Evolutionary conservation across 208 protist genomes (phyloP), one percentile per base, ranked within the genome.

Genomic region (Acanthamoeba lugdunensis): DNA sequence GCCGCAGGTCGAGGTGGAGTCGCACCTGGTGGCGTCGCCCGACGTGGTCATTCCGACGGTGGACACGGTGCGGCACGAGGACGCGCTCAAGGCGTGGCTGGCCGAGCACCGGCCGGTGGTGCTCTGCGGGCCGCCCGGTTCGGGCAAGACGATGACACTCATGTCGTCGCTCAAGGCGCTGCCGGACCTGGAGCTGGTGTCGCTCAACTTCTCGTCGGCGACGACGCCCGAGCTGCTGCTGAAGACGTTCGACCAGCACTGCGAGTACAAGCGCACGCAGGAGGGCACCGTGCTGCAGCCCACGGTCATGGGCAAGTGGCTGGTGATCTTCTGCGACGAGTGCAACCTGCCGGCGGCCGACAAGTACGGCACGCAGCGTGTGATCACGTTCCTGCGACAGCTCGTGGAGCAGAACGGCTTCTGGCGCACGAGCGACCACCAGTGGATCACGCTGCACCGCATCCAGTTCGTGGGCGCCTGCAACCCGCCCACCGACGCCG

Each of bases 261-360:
- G 99, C 95, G 97, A 97, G 21, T 97, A 98, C 69, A 96, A 97
- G 85, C 97, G 98, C 91, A 99, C 98, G 21, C 96, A 97, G 58
- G 69, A 85, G 56, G 98, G 98, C 6, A 96, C 97, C 65, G 97
- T 99, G 16, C 96, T 99, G 87, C 94, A 97, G 50, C 98, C 98
- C 5, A 95, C 95, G 25, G 96, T 96, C 45, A 96, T 97, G 7
- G 96, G 96, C 73, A 99, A 99, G 95, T 97, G 97, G 95, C 96
- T 99, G 23, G 97, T 99, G 0, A 95, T 99, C 30, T 99, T 99
- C 95, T 99, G 99, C 96, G 99, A 99, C 96, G 99, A 99, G 96
- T 98, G 99, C 95, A 99, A 99, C 95, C 96, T 99, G 69, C 99
- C 99, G 3, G 97, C 97, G 13, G 82, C 97, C 9, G 99, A 99